phyloP scores from a whole-genome alignment of 2,329 filamentous ascomycete genomes.

The Colletotrichum viniferum region DNA sequence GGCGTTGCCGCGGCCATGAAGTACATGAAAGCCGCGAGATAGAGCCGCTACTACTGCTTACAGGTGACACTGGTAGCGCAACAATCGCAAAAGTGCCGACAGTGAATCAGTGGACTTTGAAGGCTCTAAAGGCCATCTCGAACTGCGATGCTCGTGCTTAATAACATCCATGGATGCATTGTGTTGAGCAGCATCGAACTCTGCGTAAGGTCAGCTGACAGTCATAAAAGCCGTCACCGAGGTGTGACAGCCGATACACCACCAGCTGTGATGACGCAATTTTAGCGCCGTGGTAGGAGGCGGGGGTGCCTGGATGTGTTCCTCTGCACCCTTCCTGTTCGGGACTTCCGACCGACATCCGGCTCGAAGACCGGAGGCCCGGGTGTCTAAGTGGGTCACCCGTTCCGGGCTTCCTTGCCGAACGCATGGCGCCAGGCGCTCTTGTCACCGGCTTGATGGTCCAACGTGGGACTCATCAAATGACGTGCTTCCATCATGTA shows the following conservation, averaged over 20 bases:
- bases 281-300: background rate
- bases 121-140: background rate
- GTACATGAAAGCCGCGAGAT: background rate
- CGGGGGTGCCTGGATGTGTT: background rate
- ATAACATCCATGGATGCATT: background rate
- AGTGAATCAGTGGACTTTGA: background rate
- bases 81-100: background rate
- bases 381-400: background rate
- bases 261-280: background rate
- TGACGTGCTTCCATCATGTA: background rate
- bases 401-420: background rate
- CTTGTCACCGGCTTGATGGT: background rate
- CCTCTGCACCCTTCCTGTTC: background rate
- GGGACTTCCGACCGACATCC: conserved; percentile 13
- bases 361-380: background rate
- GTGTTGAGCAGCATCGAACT: background rate
- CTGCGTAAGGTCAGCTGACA: background rate
- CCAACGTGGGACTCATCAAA: background rate
- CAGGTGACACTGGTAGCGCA: background rate
- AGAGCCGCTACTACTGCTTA: background rate
- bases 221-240: background rate
- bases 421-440: background rate
- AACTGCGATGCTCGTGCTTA: background rate
- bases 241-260: background rate
- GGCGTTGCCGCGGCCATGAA: background rate